These are phyloP conservation scores for Cystofilobasidium macerans DNA, from an alignment of 768 basidiomycete species.

Conservation along the genomic window DNA sequence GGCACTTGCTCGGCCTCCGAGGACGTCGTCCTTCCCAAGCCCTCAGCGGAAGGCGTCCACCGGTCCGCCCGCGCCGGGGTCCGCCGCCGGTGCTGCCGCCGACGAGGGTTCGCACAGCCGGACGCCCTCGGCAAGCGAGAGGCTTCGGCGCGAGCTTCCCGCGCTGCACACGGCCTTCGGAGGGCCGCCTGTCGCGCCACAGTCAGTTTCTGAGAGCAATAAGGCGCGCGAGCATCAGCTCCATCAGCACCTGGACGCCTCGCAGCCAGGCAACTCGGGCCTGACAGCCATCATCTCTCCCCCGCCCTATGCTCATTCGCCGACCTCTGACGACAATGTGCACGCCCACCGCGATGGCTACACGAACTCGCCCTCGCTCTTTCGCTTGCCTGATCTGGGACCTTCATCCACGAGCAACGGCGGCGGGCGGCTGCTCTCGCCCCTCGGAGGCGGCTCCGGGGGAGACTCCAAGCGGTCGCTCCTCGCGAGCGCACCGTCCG, in stretches of 20 bases:
- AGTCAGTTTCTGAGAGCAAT: neutral
- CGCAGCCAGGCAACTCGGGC: neutral
- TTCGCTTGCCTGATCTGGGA: neutral
- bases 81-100: no score
- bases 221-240: neutral
- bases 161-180: neutral
- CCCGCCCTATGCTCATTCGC: neutral
- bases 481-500: neutral
- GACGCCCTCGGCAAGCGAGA: neutral
- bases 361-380: slow-evolving; percentile 4
- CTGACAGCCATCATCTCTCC: neutral
- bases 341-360: slow-evolving; percentile 1
- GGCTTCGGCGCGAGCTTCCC: slow-evolving; percentile 1
- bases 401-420: neutral
- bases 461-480: no score
- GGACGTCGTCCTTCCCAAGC: neutral
- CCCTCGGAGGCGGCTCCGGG: neutral
- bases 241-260: neutral
- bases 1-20: neutral
- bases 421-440: neutral
- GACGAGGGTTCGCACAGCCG: neutral
- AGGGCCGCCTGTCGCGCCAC: neutral
- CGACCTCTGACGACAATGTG: neutral
- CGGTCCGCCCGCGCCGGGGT: neutral
- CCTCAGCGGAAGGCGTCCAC: neutral